phyloP scores from a whole-genome alignment of 352 stramenopile genomes.

The Phytopythium helicoides region DNA sequence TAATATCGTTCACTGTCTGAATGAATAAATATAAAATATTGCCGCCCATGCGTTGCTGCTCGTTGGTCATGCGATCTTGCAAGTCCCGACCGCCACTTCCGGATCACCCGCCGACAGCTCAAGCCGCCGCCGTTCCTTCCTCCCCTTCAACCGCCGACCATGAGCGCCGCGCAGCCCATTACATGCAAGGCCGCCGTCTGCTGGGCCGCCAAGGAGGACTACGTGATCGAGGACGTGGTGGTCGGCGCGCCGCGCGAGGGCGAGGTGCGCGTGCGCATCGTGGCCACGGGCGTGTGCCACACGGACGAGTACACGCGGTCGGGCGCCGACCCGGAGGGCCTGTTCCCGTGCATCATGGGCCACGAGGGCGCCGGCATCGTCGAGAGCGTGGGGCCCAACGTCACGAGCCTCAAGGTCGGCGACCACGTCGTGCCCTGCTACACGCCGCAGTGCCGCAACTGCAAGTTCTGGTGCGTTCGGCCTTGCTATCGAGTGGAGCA shows the following conservation, averaged over 20 bases:
- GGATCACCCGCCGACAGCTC: too few relatives aligned
- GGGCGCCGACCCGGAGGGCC: slow-evolving; percentile 67
- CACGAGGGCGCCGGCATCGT: slow-evolving; percentile 84
- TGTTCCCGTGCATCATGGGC: slow-evolving; percentile 89
- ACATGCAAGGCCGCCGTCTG: slow-evolving; percentile 90
- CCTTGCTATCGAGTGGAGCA: too few relatives aligned
- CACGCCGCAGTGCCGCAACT: slow-evolving; percentile 89
- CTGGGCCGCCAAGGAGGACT: slow-evolving; percentile 85
- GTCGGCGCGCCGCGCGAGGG: slow-evolving; percentile 59
- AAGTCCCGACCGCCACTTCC: too few relatives aligned
- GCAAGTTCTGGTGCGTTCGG: slow-evolving; percentile 75
- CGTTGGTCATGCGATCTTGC: too few relatives aligned
- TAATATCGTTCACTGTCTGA: too few relatives aligned
- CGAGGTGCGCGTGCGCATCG: slow-evolving; percentile 84
- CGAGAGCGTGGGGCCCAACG: slow-evolving; percentile 75
- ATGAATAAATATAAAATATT: too few relatives aligned
- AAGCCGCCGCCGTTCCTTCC: too few relatives aligned
- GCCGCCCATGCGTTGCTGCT: too few relatives aligned
- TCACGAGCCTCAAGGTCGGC: slow-evolving; percentile 79
- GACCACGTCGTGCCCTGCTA: slow-evolving; percentile 97
- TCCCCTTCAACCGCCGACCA: slow-evolving; percentile 10
- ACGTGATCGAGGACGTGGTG: slow-evolving; percentile 78
- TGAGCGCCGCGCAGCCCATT: slow-evolving; percentile 68
- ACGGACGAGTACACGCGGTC: slow-evolving; percentile 88
- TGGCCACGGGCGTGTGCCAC: slow-evolving; percentile 84